Percentiles rank a stretch among this genome's conserved stretches.
These are phyloP conservation scores for Rhizophagus sp. DNA, from an alignment of 192 early-diverging fungal genomes.

Conservation along the genomic window DNA sequence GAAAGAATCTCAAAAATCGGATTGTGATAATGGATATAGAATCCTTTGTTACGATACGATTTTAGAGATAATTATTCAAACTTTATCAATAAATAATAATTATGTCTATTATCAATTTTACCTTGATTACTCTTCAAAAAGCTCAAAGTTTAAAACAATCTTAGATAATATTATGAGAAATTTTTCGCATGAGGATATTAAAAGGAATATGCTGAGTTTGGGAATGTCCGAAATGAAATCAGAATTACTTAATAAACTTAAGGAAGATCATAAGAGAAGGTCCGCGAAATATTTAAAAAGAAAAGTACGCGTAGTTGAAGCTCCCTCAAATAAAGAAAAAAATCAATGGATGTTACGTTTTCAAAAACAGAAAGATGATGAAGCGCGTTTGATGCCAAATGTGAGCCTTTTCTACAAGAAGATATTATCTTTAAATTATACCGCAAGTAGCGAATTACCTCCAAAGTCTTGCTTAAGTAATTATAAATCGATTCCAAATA, in stretches of 20 bases:
- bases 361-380: neutral
- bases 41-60: neutral
- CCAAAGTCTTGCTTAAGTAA: neutral
- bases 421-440: neutral
- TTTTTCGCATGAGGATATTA: neutral
- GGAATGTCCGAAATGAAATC: neutral
- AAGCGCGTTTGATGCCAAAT: neutral
- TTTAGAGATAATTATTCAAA: neutral
- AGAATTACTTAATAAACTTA: neutral
- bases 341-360: neutral
- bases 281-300: neutral
- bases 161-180: neutral
- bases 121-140: neutral
- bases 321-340: neutral
- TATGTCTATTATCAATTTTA: neutral
- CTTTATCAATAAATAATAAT: neutral
- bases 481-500: conserved; percentile 54
- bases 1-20: neutral
- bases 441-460: neutral
- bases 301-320: neutral
- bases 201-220: neutral
- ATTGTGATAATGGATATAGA: neutral
- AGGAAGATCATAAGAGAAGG: neutral
- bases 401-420: neutral
- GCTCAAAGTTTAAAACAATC: neutral